Conservation (phyloP, 441 rosid genomes). For the Euphorbia celastroides region DNA sequence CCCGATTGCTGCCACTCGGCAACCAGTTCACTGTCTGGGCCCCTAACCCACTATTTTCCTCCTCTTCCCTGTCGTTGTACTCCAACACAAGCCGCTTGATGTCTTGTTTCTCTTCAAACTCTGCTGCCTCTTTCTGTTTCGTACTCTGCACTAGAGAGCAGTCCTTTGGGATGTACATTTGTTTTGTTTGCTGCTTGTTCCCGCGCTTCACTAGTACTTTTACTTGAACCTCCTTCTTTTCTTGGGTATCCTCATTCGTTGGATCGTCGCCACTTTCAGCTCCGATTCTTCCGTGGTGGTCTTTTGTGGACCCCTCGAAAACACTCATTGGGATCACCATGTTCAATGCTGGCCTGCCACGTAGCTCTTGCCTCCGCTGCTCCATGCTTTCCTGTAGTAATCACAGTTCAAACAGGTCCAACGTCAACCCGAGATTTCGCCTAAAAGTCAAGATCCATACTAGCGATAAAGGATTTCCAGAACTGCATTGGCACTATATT, state of each 20-base stretch:
- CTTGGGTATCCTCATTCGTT: conserved; percentile 66
- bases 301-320: conserved; percentile 84
- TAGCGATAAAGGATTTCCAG: neutral
- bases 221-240: conserved; percentile 82
- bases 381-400: conserved; percentile 97
- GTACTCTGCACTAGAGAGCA: conserved; percentile 87
- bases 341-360: conserved; percentile 84
- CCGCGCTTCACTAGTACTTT: conserved; percentile 98
- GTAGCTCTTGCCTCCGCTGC: conserved; percentile 82
- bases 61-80: conserved; percentile 95
- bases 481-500: neutral
- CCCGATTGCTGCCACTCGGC: conserved; percentile 60
- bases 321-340: conserved; percentile 93
- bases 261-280: conserved; percentile 86
- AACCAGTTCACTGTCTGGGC: conserved; percentile 66
- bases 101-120: conserved; percentile 96
- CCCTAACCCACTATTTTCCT: conserved; percentile 80
- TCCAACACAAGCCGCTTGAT: conserved; percentile 95
- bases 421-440: neutral
- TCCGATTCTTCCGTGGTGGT: conserved; percentile 70
- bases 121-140: conserved; percentile 98
- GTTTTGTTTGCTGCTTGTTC: conserved; percentile 92
- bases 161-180: conserved; percentile 90
- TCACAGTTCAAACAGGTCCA: conserved; percentile 7
- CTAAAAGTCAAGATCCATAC: neutral